Evolutionary conservation across 176 grass and related monocot species (phyloP), one percentile per base, ranked within the genome.

Genomic region (Luzula sylvatica): DNA sequence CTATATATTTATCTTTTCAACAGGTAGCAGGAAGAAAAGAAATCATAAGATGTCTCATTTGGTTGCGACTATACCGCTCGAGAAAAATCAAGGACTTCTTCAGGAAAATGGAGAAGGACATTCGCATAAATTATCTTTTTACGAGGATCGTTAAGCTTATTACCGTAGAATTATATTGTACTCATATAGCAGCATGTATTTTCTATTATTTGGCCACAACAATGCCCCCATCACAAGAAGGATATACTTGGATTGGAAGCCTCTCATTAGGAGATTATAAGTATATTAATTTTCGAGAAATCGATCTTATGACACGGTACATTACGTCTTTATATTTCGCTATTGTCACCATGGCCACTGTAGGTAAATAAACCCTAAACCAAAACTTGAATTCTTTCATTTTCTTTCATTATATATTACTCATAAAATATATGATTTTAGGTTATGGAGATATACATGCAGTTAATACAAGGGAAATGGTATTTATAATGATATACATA

Each of bases 141-240:
- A 95, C 89, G 19, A 73, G 89, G 57, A 81, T 88, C 16, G 77
- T 76, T 1, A 95, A 88, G 83, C 76, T 95, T 15, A 45, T 88
- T 55, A 95, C 77, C 23, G 89, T 85, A 3, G 89, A 95, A 69
- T 56, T 95, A 42, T 84, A 95, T 62, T 88, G 68, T 81, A 85
- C 80, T 8, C 89, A 95, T 85, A 85, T 62, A 22, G 89, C 83
- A 28, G 89, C 89, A 45, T 88, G 83, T 50, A 30, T 81, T 58
- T 95, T 95, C 74, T 85, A 95, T 49, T 95, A 95, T 71, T 78
- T 95, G 15, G 89, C 89, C 46, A 85, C 83, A 61, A 85, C 77
- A 51, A 46, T 88, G 61, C 77, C 83, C 2, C 80, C 73, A 8
- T 69, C 69, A 12, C 70, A 42, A 12, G 89, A 95, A 61, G 57